A percentile compares a stretch with the other conserved stretches of the same genome.
phyloP scores from a whole-genome alignment of 2,329 filamentous ascomycete species.

The Parascedosporium putredinis region DNA sequence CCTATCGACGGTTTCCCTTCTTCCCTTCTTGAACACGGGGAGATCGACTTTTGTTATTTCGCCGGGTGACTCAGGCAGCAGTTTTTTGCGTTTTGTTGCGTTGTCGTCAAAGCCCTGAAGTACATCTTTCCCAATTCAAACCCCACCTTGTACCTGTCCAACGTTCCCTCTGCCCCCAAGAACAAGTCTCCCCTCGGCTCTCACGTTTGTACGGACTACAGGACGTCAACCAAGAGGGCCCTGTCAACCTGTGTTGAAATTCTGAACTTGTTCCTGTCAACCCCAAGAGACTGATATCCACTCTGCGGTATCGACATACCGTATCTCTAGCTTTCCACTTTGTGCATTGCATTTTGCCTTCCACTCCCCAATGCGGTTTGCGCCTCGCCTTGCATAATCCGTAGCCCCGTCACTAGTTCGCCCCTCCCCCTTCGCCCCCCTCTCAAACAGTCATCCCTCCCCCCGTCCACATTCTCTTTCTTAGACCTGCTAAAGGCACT shows the following conservation, averaged over 20 bases:
- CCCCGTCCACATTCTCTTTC: neutral
- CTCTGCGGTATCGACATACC: too few species aligned
- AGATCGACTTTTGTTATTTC: too few species aligned
- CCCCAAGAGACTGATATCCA: too few species aligned
- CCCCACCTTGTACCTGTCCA: neutral
- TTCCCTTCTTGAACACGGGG: too few species aligned
- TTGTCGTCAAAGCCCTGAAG: neutral
- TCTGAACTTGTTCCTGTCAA: too few species aligned
- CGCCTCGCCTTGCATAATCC: neutral
- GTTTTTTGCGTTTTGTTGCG: neutral
- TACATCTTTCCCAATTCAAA: neutral
- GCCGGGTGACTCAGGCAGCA: slow-evolving; percentile 8
- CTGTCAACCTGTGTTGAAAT: too few species aligned
- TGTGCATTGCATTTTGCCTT: slow-evolving; percentile 3
- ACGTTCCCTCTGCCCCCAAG: too few species aligned
- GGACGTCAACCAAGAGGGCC: slow-evolving; percentile 2
- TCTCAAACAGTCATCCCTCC: neutral
- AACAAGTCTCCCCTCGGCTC: too few species aligned
- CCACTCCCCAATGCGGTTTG: neutral
- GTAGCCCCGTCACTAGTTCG: neutral
- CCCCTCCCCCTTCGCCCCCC: too few species aligned
- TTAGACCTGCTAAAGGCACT: neutral
- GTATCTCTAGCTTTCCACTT: too few species aligned
- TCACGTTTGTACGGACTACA: neutral
- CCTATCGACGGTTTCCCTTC: too few species aligned